Percentiles rank a stretch among this genome's conserved stretches.
These are phyloP conservation scores for Bipolaris sorokiniana DNA, from an alignment of 2,329 filamentous ascomycete species.

Conservation along the genomic window DNA sequence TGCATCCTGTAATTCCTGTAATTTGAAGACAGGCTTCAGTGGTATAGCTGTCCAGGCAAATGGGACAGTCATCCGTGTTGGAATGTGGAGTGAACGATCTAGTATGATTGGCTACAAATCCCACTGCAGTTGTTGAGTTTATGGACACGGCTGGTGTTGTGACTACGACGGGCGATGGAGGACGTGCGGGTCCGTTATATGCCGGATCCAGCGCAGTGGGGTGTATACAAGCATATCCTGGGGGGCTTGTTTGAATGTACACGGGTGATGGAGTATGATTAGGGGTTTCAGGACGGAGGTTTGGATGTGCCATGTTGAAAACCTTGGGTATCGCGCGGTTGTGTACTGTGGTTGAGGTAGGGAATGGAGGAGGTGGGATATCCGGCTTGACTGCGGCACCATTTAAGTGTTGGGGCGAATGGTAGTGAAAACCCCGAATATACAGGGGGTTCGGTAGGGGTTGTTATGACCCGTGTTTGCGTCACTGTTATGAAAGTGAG, in stretches of 20 bases:
- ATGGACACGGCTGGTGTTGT: not conserved
- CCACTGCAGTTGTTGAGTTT: not conserved
- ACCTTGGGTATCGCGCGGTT: not conserved
- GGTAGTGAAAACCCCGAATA: not conserved
- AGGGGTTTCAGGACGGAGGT: not conserved
- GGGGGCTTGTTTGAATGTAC: too few species aligned
- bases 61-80: slow-evolving; percentile 21
- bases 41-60: slow-evolving; percentile 28
- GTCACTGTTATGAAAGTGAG: not conserved
- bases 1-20: slow-evolving; percentile 20
- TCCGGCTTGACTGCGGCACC: not conserved
- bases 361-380: not conserved
- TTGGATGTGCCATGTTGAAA: not conserved
- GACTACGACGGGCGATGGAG: not conserved
- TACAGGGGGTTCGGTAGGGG: not conserved
- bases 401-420: not conserved
- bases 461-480: not conserved
- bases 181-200: not conserved
- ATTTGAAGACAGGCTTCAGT: slow-evolving; percentile 20
- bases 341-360: not conserved
- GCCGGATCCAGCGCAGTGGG: not conserved
- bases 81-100: not conserved
- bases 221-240: too few species aligned
- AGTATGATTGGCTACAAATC: slow-evolving; percentile 11
- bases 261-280: not conserved